Evolutionary conservation across 2,329 filamentous ascomycete species (phyloP).

Genomic region (Parastagonospora nodorum): DNA sequence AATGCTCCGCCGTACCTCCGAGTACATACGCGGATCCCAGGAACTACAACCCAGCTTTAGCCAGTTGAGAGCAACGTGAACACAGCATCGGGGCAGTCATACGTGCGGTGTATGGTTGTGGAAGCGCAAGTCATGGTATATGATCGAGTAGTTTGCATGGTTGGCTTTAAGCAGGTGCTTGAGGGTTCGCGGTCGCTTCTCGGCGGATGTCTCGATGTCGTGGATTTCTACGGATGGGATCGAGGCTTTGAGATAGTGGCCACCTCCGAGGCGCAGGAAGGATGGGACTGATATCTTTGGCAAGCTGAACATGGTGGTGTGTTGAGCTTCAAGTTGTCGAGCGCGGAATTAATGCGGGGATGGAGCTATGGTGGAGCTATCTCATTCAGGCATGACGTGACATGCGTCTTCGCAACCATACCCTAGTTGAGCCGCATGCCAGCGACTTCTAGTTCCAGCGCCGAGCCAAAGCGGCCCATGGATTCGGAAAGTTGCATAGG

Average conservation of each 20-base stretch:
- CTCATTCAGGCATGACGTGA: slow-evolving; percentile 32
- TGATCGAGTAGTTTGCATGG: slow-evolving; percentile 84
- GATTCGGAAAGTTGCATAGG: too few relatives aligned
- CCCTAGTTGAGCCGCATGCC: not conserved
- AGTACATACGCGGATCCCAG: slow-evolving; percentile 85
- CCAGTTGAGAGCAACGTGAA: slow-evolving; percentile 21
- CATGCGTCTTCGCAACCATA: slow-evolving; percentile 19
- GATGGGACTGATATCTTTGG: slow-evolving; percentile 26
- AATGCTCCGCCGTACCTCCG: slow-evolving; percentile 72
- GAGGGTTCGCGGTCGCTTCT: slow-evolving; percentile 79
- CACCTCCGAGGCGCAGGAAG: slow-evolving; percentile 21
- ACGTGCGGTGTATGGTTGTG: slow-evolving; percentile 85
- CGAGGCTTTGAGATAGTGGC: slow-evolving; percentile 43
- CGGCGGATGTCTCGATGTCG: slow-evolving; percentile 77
- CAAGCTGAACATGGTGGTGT: slow-evolving; percentile 28
- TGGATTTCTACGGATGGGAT: slow-evolving; percentile 74
- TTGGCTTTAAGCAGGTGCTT: slow-evolving; percentile 92
- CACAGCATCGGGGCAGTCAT: slow-evolving; percentile 34
- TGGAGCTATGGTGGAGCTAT: slow-evolving; percentile 13
- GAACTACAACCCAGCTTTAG: slow-evolving; percentile 55
- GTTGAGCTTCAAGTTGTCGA: slow-evolving; percentile 9
- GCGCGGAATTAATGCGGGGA: slow-evolving; percentile 22
- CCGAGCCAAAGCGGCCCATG: too few relatives aligned
- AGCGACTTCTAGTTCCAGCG: not conserved
- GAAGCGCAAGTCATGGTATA: slow-evolving; percentile 75